Base-by-base conservation (phyloP, 768 basidiomycete genomes). In the Suillus subalutaceus region DNA sequence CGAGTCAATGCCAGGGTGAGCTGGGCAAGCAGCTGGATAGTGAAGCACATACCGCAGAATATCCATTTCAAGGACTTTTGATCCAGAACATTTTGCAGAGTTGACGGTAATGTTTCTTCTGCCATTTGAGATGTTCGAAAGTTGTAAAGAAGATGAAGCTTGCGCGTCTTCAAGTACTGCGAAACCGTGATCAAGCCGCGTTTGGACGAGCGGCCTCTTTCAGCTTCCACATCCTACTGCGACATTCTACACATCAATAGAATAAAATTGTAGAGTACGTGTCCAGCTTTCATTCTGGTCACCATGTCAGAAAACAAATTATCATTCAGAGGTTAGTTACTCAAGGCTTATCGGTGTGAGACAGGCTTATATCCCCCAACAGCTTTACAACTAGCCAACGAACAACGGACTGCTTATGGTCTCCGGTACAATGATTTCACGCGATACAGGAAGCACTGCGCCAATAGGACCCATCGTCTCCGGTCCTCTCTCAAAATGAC, bases 51-150 rank as follows among this genome's bases (percentile, higher is more conserved):
- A 88, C 97, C 97, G 75, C 97, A 99, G 76, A 99, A 99, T 75
- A 99, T 98, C 97, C 97, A 99, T 77, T 98, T 97, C 67, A 98
- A 80, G 30, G 90, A 89, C 70, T 86, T 90, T 80, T 99, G 97
- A 78, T 98, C 96, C 38, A 99, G 81, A 59, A 99, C 83, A 75
- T 97, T 98, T 82, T 97, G 94, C 9, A 99, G 88, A 20, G 94
- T 96, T 23, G 97, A 89, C 18, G 87, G 85, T 50, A 97, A 86
- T 2, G 84, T 82, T 71, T 90, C 90, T 64, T 88, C 83, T 44
- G 85, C 74, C 88, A 90, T 89, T 69, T 56, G 67, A 46, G 50
- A 50, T 46, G 38, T 57, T 68, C 65, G 69, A 70, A 53, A 63
- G 63, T 52, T 26, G 63, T 64, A 44, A 56, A 64, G 66, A 26